Percentiles rank a stretch among this genome's conserved stretches.
Evolutionary conservation across 441 rosid species (phyloP).

Genomic region (Erysimum cheiri): DNA sequence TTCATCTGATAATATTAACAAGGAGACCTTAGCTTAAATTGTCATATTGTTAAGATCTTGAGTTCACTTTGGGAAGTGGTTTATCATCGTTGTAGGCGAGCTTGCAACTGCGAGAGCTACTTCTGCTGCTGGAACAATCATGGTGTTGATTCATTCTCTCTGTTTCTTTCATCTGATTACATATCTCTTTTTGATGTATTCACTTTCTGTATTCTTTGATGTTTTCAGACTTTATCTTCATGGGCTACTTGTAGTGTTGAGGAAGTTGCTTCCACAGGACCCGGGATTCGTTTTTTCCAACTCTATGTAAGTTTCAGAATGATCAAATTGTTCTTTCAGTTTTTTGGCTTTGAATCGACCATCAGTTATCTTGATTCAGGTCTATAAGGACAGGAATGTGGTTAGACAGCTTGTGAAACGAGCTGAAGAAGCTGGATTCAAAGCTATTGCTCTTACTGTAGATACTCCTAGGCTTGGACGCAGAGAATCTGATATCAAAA

Average conservation of each 20-base stretch:
- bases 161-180: slow-evolving; percentile 2
- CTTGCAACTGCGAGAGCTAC: slow-evolving; percentile 94
- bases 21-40: background rate
- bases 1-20: no score
- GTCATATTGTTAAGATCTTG: background rate
- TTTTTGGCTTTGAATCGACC: background rate
- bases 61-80: slow-evolving; percentile 12
- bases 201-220: background rate
- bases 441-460: slow-evolving; percentile 94
- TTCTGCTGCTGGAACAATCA: slow-evolving; percentile 82
- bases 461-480: slow-evolving; percentile 98
- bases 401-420: slow-evolving; percentile 90
- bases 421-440: slow-evolving; percentile 96
- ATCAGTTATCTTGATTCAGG: slow-evolving; percentile 51
- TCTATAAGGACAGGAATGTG: slow-evolving; percentile 78
- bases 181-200: background rate
- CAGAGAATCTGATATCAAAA: slow-evolving; percentile 96
- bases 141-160: slow-evolving; percentile 55
- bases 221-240: slow-evolving; percentile 78
- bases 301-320: slow-evolving; percentile 70
- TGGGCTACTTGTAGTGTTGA: slow-evolving; percentile 94
- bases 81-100: slow-evolving; percentile 61
- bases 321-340: background rate
- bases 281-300: slow-evolving; percentile 92
- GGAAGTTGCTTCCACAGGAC: slow-evolving; percentile 95